Evolutionary conservation across 169 alveolate species (phyloP).

Genomic region (Babesia gibsoni): DNA sequence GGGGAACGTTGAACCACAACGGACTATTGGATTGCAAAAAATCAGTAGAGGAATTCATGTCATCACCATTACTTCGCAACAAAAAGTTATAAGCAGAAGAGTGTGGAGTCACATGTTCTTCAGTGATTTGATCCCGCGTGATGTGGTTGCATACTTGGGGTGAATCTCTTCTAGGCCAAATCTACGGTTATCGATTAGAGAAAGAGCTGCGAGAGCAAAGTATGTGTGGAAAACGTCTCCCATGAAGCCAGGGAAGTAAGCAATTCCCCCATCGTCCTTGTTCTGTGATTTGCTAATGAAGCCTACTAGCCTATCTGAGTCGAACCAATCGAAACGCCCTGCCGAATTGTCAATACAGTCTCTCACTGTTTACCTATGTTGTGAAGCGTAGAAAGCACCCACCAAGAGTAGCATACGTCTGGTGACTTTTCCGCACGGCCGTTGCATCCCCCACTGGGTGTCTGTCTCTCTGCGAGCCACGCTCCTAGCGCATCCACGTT

Average conservation of each 20-base stretch:
- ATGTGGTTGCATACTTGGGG: slow-evolving; percentile 70
- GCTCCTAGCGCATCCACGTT: slow-evolving; percentile 61
- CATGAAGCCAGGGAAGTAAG: slow-evolving; percentile 92
- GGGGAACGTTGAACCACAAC: slow-evolving; percentile 4
- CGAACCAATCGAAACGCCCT: slow-evolving; percentile 84
- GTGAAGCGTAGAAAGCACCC: slow-evolving; percentile 89
- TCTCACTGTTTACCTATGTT: slow-evolving; percentile 64
- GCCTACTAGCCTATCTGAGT: slow-evolving; percentile 79
- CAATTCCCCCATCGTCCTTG: slow-evolving; percentile 90
- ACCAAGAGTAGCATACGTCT: slow-evolving; percentile 97
- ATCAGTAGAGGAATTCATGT: slow-evolving; percentile 23
- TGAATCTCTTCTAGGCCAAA: slow-evolving; percentile 44
- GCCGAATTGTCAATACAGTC: neutral
- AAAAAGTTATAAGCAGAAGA: slow-evolving; percentile 24
- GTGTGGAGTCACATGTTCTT: neutral
- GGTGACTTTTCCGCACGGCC: slow-evolving; percentile 96
- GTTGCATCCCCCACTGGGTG: slow-evolving; percentile 92
- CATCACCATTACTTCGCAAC: slow-evolving; percentile 49
- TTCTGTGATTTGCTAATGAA: slow-evolving; percentile 85
- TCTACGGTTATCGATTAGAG: slow-evolving; percentile 72
- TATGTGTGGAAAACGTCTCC: slow-evolving; percentile 95
- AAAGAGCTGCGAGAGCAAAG: slow-evolving; percentile 92
- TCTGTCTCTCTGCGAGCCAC: slow-evolving; percentile 92
- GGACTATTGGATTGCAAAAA: slow-evolving; percentile 44
- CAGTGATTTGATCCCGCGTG: slow-evolving; percentile 22